These are phyloP conservation scores for Cryptosporidium baileyi DNA, from an alignment of 169 alveolate species.

Conservation along the genomic window DNA sequence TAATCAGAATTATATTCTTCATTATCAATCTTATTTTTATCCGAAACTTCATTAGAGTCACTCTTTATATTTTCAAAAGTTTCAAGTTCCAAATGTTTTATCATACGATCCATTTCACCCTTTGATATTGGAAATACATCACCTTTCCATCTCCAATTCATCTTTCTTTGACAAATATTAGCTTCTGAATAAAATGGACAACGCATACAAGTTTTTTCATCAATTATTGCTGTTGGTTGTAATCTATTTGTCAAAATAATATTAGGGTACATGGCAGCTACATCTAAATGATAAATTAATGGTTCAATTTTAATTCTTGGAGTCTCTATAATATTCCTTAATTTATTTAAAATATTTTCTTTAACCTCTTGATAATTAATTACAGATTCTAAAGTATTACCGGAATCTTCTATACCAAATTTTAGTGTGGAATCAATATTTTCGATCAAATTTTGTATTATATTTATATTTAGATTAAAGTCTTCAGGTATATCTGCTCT, in stretches of 20 bases:
- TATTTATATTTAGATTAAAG: slow-evolving; percentile 87
- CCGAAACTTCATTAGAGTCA: slow-evolving; percentile 62
- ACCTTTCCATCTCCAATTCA: slow-evolving; percentile 94
- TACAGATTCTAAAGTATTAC: slow-evolving; percentile 76
- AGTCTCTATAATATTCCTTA: slow-evolving; percentile 72
- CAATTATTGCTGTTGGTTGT: slow-evolving; percentile 98
- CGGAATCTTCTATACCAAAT: slow-evolving; percentile 83
- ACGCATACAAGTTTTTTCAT: slow-evolving; percentile 89
- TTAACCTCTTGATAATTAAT: slow-evolving; percentile 82
- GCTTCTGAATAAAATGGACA: slow-evolving; percentile 93
- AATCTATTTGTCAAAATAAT: slow-evolving; percentile 97
- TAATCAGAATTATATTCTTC: slow-evolving; percentile 12
- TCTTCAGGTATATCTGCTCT: slow-evolving; percentile 94
- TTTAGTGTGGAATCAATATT: slow-evolving; percentile 79
- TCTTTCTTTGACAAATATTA: slow-evolving; percentile 83
- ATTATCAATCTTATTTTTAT: neutral
- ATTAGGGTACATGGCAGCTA: slow-evolving; percentile 99
- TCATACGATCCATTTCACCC: slow-evolving; percentile 78
- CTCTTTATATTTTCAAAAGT: slow-evolving; percentile 74
- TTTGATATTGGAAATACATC: slow-evolving; percentile 88
- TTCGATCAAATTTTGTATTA: slow-evolving; percentile 86
- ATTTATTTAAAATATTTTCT: slow-evolving; percentile 73
- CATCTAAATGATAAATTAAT: slow-evolving; percentile 97
- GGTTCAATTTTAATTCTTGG: slow-evolving; percentile 81
- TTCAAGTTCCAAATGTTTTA: slow-evolving; percentile 47